Evolutionary conservation across 257 asterid species (phyloP).

Genomic region (Handroanthus guayacan): DNA sequence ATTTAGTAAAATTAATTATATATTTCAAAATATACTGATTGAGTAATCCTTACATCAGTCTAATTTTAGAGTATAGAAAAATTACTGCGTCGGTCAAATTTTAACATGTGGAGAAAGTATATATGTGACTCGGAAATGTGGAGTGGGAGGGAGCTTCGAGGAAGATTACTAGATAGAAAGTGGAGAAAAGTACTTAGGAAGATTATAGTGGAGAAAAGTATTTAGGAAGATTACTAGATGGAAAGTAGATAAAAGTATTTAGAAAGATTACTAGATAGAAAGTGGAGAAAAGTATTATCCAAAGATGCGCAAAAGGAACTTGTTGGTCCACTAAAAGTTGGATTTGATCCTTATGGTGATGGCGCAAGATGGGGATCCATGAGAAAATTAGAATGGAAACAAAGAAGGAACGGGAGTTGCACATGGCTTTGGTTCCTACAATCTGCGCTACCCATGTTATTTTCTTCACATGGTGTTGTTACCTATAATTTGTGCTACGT

Average conservation of each 20-base stretch:
- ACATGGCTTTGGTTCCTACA: slow-evolving; percentile 22
- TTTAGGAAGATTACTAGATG: slow-evolving; percentile 8
- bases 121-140: neutral
- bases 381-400: slow-evolving; percentile 30
- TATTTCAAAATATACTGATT: neutral
- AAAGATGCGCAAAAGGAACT: neutral
- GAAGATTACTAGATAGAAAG: slow-evolving; percentile 17
- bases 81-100: too few relatives aligned
- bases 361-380: slow-evolving; percentile 24
- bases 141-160: neutral
- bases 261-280: slow-evolving; percentile 4
- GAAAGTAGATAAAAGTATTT: neutral
- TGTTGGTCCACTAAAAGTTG: slow-evolving; percentile 25
- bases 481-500: neutral
- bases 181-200: neutral
- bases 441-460: neutral
- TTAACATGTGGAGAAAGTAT: neutral
- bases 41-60: neutral
- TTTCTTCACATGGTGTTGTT: slow-evolving; percentile 23
- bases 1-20: too few relatives aligned
- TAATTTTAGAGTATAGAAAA: too few relatives aligned
- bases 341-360: neutral
- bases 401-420: slow-evolving; percentile 25
- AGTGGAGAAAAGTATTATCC: neutral
- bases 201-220: neutral